phyloP scores from a whole-genome alignment of 352 stramenopile species.

The Phytophthora crassamura region DNA sequence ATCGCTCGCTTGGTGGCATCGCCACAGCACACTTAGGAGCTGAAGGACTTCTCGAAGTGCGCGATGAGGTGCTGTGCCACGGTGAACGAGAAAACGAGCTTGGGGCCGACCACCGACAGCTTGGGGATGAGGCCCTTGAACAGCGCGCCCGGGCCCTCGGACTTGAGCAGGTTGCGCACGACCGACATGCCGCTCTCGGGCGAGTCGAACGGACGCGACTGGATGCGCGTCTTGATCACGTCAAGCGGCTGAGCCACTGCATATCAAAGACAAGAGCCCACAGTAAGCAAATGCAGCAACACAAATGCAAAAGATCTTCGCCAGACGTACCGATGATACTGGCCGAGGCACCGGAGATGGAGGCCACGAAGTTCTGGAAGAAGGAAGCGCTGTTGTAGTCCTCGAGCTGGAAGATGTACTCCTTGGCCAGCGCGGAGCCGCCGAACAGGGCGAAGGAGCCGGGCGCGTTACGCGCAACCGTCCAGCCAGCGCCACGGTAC shows the following conservation, averaged over 20 bases:
- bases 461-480: slow-evolving; percentile 93
- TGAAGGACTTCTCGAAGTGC: slow-evolving; percentile 92
- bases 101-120: slow-evolving; percentile 94
- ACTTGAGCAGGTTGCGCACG: slow-evolving; percentile 92
- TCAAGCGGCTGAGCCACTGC: slow-evolving; percentile 93
- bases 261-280: slow-evolving; percentile 14
- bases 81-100: slow-evolving; percentile 97
- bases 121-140: slow-evolving; percentile 97
- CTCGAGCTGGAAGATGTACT: slow-evolving; percentile 92
- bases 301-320: not conserved
- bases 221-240: slow-evolving; percentile 97
- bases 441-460: slow-evolving; percentile 96
- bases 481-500: slow-evolving; percentile 93
- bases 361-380: slow-evolving; percentile 93
- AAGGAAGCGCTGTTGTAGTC: slow-evolving; percentile 92
- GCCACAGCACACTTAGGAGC: slow-evolving; percentile 26
- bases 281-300: slow-evolving; percentile 5
- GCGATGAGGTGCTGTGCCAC: slow-evolving; percentile 95
- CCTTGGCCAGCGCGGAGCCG: slow-evolving; percentile 88
- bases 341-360: slow-evolving; percentile 79
- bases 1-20: slow-evolving; percentile 13
- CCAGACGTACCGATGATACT: slow-evolving; percentile 81
- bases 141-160: slow-evolving; percentile 91
- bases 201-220: slow-evolving; percentile 94
- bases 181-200: slow-evolving; percentile 92